Conservation (phyloP, 805 yeast species). For the Lachancea quebecensis region DNA sequence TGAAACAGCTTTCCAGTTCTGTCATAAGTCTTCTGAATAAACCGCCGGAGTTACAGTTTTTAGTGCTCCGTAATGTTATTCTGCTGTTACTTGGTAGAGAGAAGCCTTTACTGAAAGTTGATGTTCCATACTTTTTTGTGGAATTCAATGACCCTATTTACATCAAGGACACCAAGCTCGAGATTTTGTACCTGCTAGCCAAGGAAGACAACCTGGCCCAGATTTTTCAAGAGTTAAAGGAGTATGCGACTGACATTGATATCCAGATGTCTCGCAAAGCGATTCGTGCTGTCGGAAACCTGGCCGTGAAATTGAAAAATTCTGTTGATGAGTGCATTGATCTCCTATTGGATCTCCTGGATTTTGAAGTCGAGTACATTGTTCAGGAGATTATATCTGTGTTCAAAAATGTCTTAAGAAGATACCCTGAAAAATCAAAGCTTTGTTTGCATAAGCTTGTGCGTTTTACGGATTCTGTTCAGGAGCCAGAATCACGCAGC, state of each 20-base stretch:
- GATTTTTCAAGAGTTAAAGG: slow-evolving; percentile 70
- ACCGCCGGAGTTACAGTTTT: slow-evolving; percentile 77
- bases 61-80: slow-evolving; percentile 74
- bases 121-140: slow-evolving; percentile 77
- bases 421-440: slow-evolving; percentile 57
- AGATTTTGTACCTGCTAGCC: slow-evolving; percentile 76
- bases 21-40: slow-evolving; percentile 62
- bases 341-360: slow-evolving; percentile 49
- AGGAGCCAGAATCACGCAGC: slow-evolving; percentile 72
- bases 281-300: slow-evolving; percentile 80
- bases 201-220: slow-evolving; percentile 49
- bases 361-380: slow-evolving; percentile 62
- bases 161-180: slow-evolving; percentile 84
- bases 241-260: slow-evolving; percentile 83
- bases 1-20: slow-evolving; percentile 60
- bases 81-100: slow-evolving; percentile 62
- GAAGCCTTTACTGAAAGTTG: slow-evolving; percentile 46
- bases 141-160: slow-evolving; percentile 80
- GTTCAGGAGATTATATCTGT: slow-evolving; percentile 78
- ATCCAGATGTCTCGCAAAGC: slow-evolving; percentile 82
- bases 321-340: slow-evolving; percentile 61
- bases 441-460: slow-evolving; percentile 38
- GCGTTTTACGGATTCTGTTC: slow-evolving; percentile 42
- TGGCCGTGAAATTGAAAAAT: slow-evolving; percentile 61
- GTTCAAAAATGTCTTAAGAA: slow-evolving; percentile 66